phyloP scores from a whole-genome alignment of 768 basidiomycete species.

The Cystobasidium tubakii region DNA sequence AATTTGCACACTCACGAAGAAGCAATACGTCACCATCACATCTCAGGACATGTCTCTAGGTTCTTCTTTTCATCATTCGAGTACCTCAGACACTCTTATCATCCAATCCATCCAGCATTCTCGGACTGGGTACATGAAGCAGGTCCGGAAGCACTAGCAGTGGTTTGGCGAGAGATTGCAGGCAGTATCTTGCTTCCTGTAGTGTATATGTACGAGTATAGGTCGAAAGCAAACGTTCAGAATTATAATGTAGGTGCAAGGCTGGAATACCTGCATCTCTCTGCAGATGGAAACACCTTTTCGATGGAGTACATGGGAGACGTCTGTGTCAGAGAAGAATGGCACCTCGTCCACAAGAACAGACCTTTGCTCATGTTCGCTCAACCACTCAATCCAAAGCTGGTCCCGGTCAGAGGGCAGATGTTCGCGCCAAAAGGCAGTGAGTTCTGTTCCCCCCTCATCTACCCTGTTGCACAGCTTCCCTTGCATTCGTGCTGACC shows the following conservation, averaged over 20 bases:
- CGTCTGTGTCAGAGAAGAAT: not conserved
- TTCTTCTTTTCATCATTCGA: slow-evolving; percentile 2
- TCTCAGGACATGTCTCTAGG: not conserved
- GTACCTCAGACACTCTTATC: not conserved
- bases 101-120: slow-evolving; percentile 3
- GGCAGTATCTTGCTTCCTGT: not conserved
- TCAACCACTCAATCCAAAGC: not conserved
- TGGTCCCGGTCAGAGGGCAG: not conserved
- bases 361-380: not conserved
- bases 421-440: slow-evolving; percentile 2
- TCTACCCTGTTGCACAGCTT: too few species aligned
- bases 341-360: slow-evolving; percentile 8
- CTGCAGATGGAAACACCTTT: not conserved
- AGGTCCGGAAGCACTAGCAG: not conserved
- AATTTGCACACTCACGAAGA: not conserved
- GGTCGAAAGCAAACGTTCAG: not conserved
- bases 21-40: not conserved
- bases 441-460: not conserved
- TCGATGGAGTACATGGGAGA: not conserved
- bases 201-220: not conserved
- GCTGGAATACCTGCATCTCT: not conserved
- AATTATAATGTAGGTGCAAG: not conserved
- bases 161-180: not conserved
- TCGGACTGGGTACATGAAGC: not conserved
- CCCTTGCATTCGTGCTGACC: too few species aligned